These are phyloP conservation scores for Suillus discolor DNA, from an alignment of 768 basidiomycete genomes.

Conservation along the genomic window DNA sequence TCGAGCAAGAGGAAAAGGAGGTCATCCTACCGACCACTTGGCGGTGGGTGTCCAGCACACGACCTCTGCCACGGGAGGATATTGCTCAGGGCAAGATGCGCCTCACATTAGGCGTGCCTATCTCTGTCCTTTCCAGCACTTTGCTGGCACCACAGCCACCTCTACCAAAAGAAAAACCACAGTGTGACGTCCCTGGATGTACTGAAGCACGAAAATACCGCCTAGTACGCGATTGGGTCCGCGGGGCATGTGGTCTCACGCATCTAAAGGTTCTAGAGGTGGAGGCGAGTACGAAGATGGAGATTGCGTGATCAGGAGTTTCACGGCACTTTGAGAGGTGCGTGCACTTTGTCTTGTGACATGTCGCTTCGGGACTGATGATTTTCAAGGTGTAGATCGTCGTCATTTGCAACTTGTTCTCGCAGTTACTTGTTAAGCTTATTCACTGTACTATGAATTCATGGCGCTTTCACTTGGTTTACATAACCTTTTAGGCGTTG, in stretches of 20 bases:
- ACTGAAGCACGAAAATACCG: conserved; percentile 59
- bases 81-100: conserved; percentile 34
- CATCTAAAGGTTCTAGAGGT: conserved; percentile 62
- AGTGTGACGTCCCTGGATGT: conserved; percentile 65
- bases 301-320: not conserved
- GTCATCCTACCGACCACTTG: conserved; percentile 57
- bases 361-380: not conserved
- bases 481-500: not conserved
- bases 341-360: not conserved
- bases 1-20: conserved; percentile 40
- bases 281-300: conserved; percentile 7
- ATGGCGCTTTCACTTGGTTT: not conserved
- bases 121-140: conserved; percentile 25
- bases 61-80: conserved; percentile 19
- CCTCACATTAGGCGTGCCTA: conserved; percentile 59
- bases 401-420: not conserved
- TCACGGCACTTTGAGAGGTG: not conserved
- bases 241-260: conserved; percentile 62
- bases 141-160: conserved; percentile 14
- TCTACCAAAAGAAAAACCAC: conserved; percentile 15
- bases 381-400: not conserved
- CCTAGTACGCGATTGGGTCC: conserved; percentile 61
- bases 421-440: not conserved
- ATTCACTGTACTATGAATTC: not conserved
- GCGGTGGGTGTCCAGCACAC: conserved; percentile 70